Base-by-base conservation (phyloP, 2,329 filamentous ascomycete genomes). In the Penicillium sp. region DNA sequence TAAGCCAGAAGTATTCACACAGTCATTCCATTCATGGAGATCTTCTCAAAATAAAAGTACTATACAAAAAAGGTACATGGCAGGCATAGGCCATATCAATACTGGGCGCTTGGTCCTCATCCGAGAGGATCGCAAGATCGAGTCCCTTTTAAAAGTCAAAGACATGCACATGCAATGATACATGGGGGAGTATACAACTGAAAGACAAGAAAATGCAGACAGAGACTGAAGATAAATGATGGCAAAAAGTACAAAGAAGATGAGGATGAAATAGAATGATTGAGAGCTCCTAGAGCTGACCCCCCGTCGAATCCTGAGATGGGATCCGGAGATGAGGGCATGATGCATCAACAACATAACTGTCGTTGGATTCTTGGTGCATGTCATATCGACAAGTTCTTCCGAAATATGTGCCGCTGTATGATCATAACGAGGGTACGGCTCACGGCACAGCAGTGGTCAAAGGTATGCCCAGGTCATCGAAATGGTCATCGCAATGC, bases 171-270 rank as follows among this genome's bases (percentile, higher is more conserved):
- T 51, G 49, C 51, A 60, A 61, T 62, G 44, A 42, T 68, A 63
- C 60, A 66, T 28, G 54, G 44, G 49, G 44, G 53, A 58, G 59
- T 65, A 66, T 65, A 68, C 61, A 66, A 61, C 55, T 50, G 61
- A 24, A 13, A n/a, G 60, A 49, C 9, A 35, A 42, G 33, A 56
- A 44, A 53, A 53, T 37, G 50, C 10, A 40, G 19, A 19, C 8
- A 26, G 6, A 24, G 5, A 28, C 24, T 12, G 30, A 33, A 33
- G 33, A 54, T 19, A 13, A 22, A 38, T 24, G 28, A 24, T 15
- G 22, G 17, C 28, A 24, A 22, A 22, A 9, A 30, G 12, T 53
- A 37, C 19, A 53, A 40, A 12, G 6, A 37, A 54, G 26, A 54
- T 6, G 28, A 28, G 19, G 15, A 26, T 24, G 26, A 53, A 37